Evolutionary conservation across 495 filamentous ascomycete species (phyloP), one percentile per base, ranked within the genome.

Genomic region (Daldinia vernicosa): DNA sequence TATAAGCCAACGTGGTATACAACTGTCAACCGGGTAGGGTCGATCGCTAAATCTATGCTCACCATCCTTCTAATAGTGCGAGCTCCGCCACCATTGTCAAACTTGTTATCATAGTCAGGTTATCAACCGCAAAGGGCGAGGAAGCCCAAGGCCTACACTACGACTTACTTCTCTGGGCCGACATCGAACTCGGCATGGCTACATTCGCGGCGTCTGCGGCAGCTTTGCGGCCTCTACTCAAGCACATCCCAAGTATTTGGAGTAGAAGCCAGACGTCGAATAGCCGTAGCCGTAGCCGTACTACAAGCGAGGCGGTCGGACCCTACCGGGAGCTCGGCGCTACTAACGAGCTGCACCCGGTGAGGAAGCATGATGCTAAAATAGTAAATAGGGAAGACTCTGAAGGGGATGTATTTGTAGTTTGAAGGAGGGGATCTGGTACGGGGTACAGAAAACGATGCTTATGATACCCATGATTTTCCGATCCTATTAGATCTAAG

Each of bases 81-180:
- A 77, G 75, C 26, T 69, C 72, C 5, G 75, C 75, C 3, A 77
- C 75, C 9, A 75, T 77, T 12, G 75, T 69, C 27, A 77, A 77
- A 40, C 70, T 77, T 45, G 72, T 75, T 55, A 74, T 77, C 26
- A 73, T 77, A 24, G 58, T 74, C 14, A 71, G 54, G 54, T 19
- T 77, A 26, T 37, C 69, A 27, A 37, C 63, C 3, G 72, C 72
- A 3, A 71, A 57, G 37, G 75, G 72, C 4, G 59, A 63, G 35
- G 62, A 24, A 27, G 75, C 69, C 8, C 39, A 63, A 19, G 58
- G 26, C 1, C 53, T 77, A 19, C 75, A 77, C 57, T 66, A 75
- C 57, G 69, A 74, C n/a, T 53, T 77, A 4, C 69, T 75, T 15
- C 63, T 77, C 33, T 77, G 75, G 75, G 75, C 75, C 61, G 70